Evolutionary conservation across 768 basidiomycete species (phyloP).

Genomic region (Candolleomyces aberdarensis): DNA sequence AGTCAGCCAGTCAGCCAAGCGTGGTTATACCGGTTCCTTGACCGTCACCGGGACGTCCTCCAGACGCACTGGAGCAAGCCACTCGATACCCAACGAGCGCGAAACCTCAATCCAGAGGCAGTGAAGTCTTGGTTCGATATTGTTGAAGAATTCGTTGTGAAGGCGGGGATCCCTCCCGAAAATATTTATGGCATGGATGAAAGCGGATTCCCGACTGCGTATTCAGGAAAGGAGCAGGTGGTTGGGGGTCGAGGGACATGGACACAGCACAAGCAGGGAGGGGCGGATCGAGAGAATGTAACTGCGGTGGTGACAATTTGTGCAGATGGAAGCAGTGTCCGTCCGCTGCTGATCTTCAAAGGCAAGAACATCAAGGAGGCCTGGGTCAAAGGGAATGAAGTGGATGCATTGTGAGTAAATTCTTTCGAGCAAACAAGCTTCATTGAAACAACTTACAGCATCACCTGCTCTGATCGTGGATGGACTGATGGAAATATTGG

Average conservation of each 20-base stretch:
- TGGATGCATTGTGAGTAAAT: slow-evolving; percentile 19
- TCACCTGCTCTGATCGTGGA: slow-evolving; percentile 22
- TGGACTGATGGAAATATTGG: slow-evolving; percentile 25
- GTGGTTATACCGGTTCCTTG: slow-evolving; percentile 20
- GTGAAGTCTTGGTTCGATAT: slow-evolving; percentile 30
- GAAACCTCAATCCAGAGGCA: slow-evolving; percentile 24
- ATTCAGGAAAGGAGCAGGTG: slow-evolving; percentile 21
- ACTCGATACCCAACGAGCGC: slow-evolving; percentile 27
- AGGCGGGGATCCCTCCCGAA: slow-evolving; percentile 16
- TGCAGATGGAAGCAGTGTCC: slow-evolving; percentile 20
- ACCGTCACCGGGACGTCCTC: slow-evolving; percentile 23
- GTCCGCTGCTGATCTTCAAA: slow-evolving; percentile 23
- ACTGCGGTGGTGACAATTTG: slow-evolving; percentile 21
- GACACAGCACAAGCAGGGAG: slow-evolving; percentile 29
- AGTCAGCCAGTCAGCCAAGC: neutral
- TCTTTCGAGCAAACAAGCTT: too few relatives aligned
- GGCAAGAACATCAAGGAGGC: slow-evolving; percentile 20
- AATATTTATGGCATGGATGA: slow-evolving; percentile 34
- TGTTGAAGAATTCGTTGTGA: slow-evolving; percentile 23
- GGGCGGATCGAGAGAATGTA: slow-evolving; percentile 18
- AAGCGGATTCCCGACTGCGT: slow-evolving; percentile 21
- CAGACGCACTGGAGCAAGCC: slow-evolving; percentile 28
- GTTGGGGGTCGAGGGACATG: slow-evolving; percentile 20
- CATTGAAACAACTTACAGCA: slow-evolving; percentile 11
- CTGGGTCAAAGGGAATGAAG: slow-evolving; percentile 21